Evolutionary conservation across 768 basidiomycete genomes (phyloP), one percentile per base, ranked within the genome.

Genomic region (Psilocybe sp.): DNA sequence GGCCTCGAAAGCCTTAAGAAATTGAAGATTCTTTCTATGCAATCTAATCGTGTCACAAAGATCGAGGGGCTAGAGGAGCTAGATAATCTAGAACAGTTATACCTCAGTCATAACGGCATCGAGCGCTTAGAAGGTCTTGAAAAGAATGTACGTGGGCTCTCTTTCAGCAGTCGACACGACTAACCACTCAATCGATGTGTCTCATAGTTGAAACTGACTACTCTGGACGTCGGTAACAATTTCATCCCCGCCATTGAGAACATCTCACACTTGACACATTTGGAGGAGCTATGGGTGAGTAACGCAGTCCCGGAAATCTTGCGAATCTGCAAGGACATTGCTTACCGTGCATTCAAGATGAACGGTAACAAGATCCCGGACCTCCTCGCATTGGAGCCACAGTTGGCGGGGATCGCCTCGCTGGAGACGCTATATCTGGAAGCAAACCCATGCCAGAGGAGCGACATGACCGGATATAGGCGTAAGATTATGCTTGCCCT

Each of bases 201-300:
- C 9, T n/a, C 33, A 44, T 37, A 84, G 81, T 55, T 60, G 10
- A 88, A 89, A 54, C 77, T 99, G 13, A 84, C 81, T 23, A 95
- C 92, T 1, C 73, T 99, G 19, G 97, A 99, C 58, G 66, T 96
- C 11, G 92, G 90, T 15, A 84, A 82, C 59, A 99, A 99, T 64
- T 87, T 86, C 59, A 77, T 99, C 43, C 66, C 79, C 35, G 76
- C 74, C 48, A 77, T 97, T 19, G 93, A 96, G 62, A 91, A 90
- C 49, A 62, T 98, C 19, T 81, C 88, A 0, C 91, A 96, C 65
- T 72, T 97, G 8, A 71, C 60, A 4, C 64, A 73, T 3, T 70
- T 99, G n/a, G 89, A 94, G 61, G 97, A 99, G 63, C 78, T 99
- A 57, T 99, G 97, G 97, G 94, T 95, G 52, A 19, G 81, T 63